Conservation (phyloP, 129 eudicot species). For the Calendula officinalis region DNA sequence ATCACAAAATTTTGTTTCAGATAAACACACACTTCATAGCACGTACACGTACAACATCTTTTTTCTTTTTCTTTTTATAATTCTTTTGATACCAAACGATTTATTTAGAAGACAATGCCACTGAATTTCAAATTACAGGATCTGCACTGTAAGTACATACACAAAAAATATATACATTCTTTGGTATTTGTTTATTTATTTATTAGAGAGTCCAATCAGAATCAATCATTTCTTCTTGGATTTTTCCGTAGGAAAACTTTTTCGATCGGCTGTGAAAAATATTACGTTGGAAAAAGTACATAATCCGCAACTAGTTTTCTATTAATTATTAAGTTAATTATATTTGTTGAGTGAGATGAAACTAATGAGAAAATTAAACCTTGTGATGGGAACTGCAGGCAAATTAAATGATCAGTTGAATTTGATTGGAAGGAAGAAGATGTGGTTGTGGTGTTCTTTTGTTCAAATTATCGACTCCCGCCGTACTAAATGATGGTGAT, state of each 20-base stretch:
- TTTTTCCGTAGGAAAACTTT: no score
- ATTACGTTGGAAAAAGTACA: background rate
- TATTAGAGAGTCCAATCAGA: background rate
- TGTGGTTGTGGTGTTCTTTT: constrained; percentile 33
- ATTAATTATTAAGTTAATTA: background rate
- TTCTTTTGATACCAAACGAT: no score
- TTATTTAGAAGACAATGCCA: no score
- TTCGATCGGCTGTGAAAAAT: no score
- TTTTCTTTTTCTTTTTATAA: no score
- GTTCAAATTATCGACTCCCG: constrained; percentile 33
- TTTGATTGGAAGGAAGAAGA: constrained; percentile 26
- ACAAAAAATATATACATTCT: background rate
- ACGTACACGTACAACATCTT: no score
- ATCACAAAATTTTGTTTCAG: background rate
- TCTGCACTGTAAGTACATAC: no score
- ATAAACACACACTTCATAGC: no score
- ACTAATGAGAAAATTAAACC: constrained; percentile 1
- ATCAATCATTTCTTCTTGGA: constrained; percentile 3
- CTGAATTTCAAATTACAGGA: no score
- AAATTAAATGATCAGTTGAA: constrained; percentile 4
- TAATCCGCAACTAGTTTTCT: constrained; percentile 1
- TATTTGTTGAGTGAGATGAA: background rate
- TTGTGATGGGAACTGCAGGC: constrained; percentile 22
- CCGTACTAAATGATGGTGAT: constrained; percentile 38
- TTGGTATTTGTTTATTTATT: background rate